These are phyloP conservation scores for Melampsora americana DNA, from an alignment of 1,284 basidiomycete genomes.

Conservation along the genomic window DNA sequence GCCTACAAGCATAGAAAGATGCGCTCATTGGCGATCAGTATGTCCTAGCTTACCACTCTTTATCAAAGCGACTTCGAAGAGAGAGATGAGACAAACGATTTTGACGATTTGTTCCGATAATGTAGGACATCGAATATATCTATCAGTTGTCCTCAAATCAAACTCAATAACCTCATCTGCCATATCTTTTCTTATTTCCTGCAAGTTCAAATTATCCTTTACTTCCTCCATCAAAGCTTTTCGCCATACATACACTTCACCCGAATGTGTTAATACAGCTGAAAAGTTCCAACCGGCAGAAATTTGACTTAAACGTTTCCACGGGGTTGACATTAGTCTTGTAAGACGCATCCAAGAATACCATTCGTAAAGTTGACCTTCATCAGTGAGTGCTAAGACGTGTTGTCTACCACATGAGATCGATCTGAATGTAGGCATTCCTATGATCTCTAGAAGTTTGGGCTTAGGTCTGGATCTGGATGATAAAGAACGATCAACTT, in stretches of 20 bases:
- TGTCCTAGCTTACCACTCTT: neutral
- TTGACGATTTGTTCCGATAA: conserved; percentile 21
- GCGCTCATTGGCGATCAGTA: neutral
- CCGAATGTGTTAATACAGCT: conserved; percentile 13
- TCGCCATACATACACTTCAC: conserved; percentile 26
- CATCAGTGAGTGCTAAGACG: conserved; percentile 46
- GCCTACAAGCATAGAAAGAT: conserved; percentile 14
- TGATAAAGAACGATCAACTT: neutral
- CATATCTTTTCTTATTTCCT: neutral
- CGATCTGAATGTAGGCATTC: conserved; percentile 42
- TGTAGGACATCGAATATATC: conserved; percentile 18
- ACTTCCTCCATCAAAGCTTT: conserved; percentile 15
- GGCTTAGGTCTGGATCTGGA: conserved; percentile 18
- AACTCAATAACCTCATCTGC: conserved; percentile 6
- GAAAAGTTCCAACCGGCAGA: conserved; percentile 40
- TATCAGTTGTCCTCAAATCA: conserved; percentile 23
- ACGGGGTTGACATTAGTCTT: conserved; percentile 47
- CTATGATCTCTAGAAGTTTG: neutral
- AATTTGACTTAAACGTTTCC: conserved; percentile 21
- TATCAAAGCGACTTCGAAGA: neutral
- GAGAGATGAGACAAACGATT: conserved; percentile 20
- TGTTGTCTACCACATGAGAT: conserved; percentile 47
- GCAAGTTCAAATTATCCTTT: conserved; percentile 24
- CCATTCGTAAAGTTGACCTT: conserved; percentile 44
- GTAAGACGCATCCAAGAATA: conserved; percentile 46